Evolutionary conservation across 164 flowering plant species (phyloP).

Genomic region (Aristolochia contorta): DNA sequence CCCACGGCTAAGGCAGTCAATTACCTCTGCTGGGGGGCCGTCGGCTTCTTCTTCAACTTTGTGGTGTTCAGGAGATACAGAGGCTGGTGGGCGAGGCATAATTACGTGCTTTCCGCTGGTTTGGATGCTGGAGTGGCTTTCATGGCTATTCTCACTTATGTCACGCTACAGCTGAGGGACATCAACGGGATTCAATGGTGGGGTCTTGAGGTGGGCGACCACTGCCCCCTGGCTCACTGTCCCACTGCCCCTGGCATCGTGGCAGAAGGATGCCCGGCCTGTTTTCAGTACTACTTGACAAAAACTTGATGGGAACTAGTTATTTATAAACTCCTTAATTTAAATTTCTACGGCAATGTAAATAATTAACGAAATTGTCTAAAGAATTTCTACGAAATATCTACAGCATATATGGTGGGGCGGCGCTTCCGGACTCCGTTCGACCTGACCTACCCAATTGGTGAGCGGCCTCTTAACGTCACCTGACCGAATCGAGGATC

Average conservation of each 20-base stretch:
- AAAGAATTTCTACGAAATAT: too few relatives aligned
- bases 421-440: too few relatives aligned
- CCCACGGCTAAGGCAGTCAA: constrained; percentile 52
- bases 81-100: constrained; percentile 77
- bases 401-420: too few relatives aligned
- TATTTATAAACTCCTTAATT: too few relatives aligned
- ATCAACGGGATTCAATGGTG: constrained; percentile 47
- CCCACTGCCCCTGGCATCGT: constrained; percentile 48
- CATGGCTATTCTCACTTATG: constrained; percentile 32
- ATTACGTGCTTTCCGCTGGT: constrained; percentile 54
- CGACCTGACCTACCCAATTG: too few relatives aligned
- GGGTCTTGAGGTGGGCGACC: constrained; percentile 38
- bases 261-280: constrained; percentile 10
- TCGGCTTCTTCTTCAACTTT: constrained; percentile 48
- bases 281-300: background rate
- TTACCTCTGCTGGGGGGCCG: constrained; percentile 35
- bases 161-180: constrained; percentile 28
- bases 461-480: too few relatives aligned
- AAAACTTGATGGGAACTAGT: background rate
- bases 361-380: too few relatives aligned
- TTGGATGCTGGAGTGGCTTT: constrained; percentile 76
- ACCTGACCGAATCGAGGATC: too few relatives aligned
- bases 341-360: too few relatives aligned
- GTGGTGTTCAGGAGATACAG: constrained; percentile 35
- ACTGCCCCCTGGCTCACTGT: constrained; percentile 50